A percentile compares a stretch with the other conserved stretches of the same genome.
Evolutionary conservation across 306 rosid species (phyloP).

Genomic region (Phaseolus lunatus): DNA sequence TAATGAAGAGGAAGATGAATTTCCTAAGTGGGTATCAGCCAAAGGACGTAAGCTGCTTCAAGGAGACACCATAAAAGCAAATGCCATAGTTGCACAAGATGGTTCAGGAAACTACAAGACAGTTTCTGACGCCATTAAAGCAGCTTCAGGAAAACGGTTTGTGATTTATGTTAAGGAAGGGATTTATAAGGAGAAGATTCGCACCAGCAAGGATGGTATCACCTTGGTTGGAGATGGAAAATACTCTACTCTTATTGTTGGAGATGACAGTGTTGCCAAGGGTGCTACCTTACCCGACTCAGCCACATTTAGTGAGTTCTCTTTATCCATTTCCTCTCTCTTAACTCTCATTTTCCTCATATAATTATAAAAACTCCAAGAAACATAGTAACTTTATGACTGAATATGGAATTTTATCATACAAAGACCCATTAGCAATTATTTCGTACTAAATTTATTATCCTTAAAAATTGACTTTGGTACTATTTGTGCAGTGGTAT

Average conservation of each 20-base stretch:
- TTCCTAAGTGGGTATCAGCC: conserved; percentile 52
- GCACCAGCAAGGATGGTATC: conserved; percentile 54
- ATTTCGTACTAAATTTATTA: no score
- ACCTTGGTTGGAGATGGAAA: conserved; percentile 67
- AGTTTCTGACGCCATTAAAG: conserved; percentile 57
- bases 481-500: no score
- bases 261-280: conserved; percentile 41
- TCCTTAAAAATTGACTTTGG: no score
- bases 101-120: conserved; percentile 58
- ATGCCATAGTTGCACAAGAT: conserved; percentile 59
- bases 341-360: background rate
- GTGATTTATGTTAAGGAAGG: conserved; percentile 66
- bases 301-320: conserved; percentile 58
- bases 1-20: conserved; percentile 2
- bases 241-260: conserved; percentile 50
- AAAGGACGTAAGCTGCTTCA: conserved; percentile 50
- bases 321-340: background rate
- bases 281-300: conserved; percentile 48
- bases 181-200: conserved; percentile 60
- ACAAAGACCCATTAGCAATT: no score
- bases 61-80: conserved; percentile 44
- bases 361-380: no score
- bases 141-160: conserved; percentile 57
- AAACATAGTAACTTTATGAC: no score
- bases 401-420: no score